Base-by-base conservation (phyloP, 768 basidiomycete species). In the Suillus spraguei region DNA sequence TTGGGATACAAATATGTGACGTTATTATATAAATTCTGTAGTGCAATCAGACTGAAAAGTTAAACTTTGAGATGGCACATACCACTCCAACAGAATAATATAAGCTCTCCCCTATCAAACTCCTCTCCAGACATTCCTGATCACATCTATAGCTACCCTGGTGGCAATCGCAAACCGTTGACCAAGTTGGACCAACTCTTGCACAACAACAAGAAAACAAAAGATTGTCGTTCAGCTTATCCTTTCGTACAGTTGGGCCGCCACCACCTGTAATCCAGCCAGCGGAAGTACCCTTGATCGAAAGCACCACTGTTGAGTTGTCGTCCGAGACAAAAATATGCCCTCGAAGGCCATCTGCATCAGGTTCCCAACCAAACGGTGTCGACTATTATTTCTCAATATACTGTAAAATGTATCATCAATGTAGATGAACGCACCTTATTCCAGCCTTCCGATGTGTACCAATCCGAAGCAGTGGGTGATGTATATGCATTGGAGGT, bases 141-240 rank as follows among this genome's bases (percentile, higher is more conserved):
- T 91, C 87, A 73, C 97, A 99, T 65, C 85, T 88, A 74, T 87
- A 85, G 16, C 83, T 78, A 2, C 92, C 86, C 8, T 87, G 79
- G 71, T 89, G 90, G 75, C 97, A 99, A 56, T 85, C 90, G 72
- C 97, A 99, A 1, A 97, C 97, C 0, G 97, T 83, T 22, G 85
- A 87, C 97, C 97, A 99, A 0, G 93, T 93, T 60, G 94, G 92
- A 39, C 92, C 94, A n/a, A 98, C 92, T 8, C 91, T 84, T 2
- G 95, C 96, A 70, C 97, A 99, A 75, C 97, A 99, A 76, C 97
- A 99, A 5, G 94, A 91, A 79, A 97, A 97, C 39, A 99, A 78
- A n/a, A 96, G 78, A 71, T 97, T 99, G 70, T 98, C 96, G 76
- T 99, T 99, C 63, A 89, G 76, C 77, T 95, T 97, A 80, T 99